phyloP scores from a whole-genome alignment of 2,329 filamentous ascomycete genomes.

The Cladobotryum mycophilum region DNA sequence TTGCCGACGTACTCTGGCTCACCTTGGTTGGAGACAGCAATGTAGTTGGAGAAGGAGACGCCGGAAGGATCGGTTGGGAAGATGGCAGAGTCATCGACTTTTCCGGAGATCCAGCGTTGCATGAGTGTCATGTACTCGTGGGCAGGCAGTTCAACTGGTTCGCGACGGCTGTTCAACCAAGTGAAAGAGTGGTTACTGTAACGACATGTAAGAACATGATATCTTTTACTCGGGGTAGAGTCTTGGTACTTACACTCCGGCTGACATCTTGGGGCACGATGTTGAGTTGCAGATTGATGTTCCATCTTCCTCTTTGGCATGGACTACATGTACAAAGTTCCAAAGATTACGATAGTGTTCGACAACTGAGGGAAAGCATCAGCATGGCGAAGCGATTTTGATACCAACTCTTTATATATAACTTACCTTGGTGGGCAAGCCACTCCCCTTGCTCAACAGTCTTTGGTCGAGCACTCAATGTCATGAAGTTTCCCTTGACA shows the following conservation, averaged over 20 bases:
- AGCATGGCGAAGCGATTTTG: neutral
- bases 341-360: constrained; percentile 87
- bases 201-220: neutral
- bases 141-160: constrained; percentile 87
- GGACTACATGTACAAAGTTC: constrained; percentile 82
- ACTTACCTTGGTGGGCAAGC: constrained; percentile 85
- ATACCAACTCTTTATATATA: constrained; percentile 14
- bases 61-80: constrained; percentile 81
- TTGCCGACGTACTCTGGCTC: constrained; percentile 81
- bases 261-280: constrained; percentile 87
- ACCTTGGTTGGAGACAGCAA: constrained; percentile 52
- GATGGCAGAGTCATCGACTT: constrained; percentile 82
- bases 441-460: constrained; percentile 93
- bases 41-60: constrained; percentile 59
- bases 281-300: constrained; percentile 75
- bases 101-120: constrained; percentile 94
- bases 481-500: constrained; percentile 97
- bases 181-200: constrained; percentile 84
- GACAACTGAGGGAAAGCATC: constrained; percentile 56
- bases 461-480: constrained; percentile 83
- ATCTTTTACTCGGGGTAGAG: too few species aligned
- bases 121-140: constrained; percentile 92
- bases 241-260: constrained; percentile 68
- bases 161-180: constrained; percentile 83
- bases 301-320: constrained; percentile 76